Evolutionary conservation across 805 yeast genomes (phyloP), one percentile per base, ranked within the genome.

Genomic region (Candida yuanshanica): DNA sequence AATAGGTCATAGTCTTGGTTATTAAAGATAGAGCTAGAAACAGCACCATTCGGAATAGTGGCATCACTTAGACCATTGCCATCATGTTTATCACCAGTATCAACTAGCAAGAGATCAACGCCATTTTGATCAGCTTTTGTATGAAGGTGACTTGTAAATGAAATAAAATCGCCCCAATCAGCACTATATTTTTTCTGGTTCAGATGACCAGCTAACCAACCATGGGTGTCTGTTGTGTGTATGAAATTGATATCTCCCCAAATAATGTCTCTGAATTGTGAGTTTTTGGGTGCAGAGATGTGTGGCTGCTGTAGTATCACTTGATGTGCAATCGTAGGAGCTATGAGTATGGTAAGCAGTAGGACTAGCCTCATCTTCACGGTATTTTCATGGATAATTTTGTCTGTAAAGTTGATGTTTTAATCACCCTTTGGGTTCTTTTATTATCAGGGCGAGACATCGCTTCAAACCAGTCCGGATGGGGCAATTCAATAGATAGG

Each of bases 141-240:
- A 25, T 68, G 65, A 51, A 90, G 58, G 41, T 75, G 77, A 5
- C 60, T 48, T 0, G 77, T 65, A 56, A 91, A 90, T 0, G 90
- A 79, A 4, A 84, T 56, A 45, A 83, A 86, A 55, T 91, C 95
- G 9, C 97, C 97, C 96, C 96, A 91, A 58, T 90, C 86, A 5
- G 86, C 93, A 29, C 81, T 74, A 59, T 81, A 91, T 43, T 76
- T 78, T 22, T 74, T 69, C 59, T 90, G 97, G 49, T 81, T 79
- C 31, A 77, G 52, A 64, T 91, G 99, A 0, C 97, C 97, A 5
- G 91, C 80, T 48, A 83, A 77, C 99, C 99, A 93, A 1, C 93
- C 97, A 60, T 93, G 99, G 2, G 97, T 91, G 55, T 93, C 99
- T 1, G 99, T 93, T 1, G 98, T 90, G 55, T 91, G 98, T 20